Percentiles rank a stretch among this genome's conserved stretches.
Evolutionary conservation across 441 rosid genomes (phyloP).

Genomic region (Gossypium aridum): DNA sequence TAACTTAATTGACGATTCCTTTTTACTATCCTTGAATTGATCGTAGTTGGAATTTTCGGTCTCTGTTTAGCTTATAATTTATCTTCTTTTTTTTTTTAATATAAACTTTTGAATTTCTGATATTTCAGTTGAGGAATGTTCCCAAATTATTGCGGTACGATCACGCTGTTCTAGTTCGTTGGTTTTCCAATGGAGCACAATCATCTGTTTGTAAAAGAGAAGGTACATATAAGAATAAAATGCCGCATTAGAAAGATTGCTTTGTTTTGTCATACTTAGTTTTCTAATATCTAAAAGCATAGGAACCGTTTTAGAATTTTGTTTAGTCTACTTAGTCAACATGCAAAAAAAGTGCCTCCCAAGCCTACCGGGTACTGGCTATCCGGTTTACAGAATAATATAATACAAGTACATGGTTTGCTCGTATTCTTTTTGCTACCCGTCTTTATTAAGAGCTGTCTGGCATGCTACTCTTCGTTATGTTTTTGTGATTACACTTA

Average conservation of each 20-base stretch:
- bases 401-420: not conserved
- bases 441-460: not conserved
- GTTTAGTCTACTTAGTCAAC: not conserved
- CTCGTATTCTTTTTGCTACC: too few relatives aligned
- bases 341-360: not conserved
- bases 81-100: not conserved
- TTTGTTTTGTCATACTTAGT: not conserved
- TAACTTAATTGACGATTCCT: not conserved
- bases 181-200: conserved; percentile 45
- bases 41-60: not conserved
- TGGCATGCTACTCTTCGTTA: not conserved
- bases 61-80: not conserved
- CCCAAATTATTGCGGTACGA: conserved; percentile 42
- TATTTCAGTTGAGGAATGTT: conserved; percentile 53
- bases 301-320: not conserved
- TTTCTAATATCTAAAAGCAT: not conserved
- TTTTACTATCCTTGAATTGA: not conserved
- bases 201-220: conserved; percentile 31
- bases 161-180: conserved; percentile 40
- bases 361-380: not conserved
- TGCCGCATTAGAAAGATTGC: not conserved
- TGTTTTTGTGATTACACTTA: not conserved
- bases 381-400: not conserved
- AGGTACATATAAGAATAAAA: conserved; percentile 29
- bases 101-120: not conserved